Percentiles rank a stretch among this genome's conserved stretches.
Conservation (phyloP, 2,329 filamentous ascomycete species). For the Myotisia sp. region DNA sequence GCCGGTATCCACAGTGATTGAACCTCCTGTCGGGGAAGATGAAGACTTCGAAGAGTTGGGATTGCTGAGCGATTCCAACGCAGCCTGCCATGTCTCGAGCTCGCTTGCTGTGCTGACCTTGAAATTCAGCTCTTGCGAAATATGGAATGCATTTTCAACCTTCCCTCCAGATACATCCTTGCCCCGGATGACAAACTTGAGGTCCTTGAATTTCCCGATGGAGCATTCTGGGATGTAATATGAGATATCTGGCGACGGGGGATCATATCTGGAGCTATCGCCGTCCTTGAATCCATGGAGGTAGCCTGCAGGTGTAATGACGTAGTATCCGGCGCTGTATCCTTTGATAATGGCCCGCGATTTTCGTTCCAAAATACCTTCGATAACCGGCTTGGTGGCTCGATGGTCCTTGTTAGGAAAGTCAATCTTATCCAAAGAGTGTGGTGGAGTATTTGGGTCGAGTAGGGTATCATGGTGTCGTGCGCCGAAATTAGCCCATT, state of each 20-base stretch:
- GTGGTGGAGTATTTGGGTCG: slow-evolving; percentile 59
- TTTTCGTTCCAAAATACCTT: slow-evolving; percentile 81
- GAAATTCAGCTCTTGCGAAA: slow-evolving; percentile 68
- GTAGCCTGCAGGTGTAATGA: slow-evolving; percentile 74
- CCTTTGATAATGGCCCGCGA: slow-evolving; percentile 69
- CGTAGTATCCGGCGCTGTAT: slow-evolving; percentile 73
- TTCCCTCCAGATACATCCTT: slow-evolving; percentile 72
- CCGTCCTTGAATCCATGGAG: slow-evolving; percentile 94
- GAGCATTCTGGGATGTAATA: slow-evolving; percentile 85
- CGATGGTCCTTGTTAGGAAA: slow-evolving; percentile 84
- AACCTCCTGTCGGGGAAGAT: too few species aligned
- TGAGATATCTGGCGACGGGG: slow-evolving; percentile 59
- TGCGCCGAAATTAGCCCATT: slow-evolving; percentile 74
- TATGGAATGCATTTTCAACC: slow-evolving; percentile 65
- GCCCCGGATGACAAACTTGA: slow-evolving; percentile 89
- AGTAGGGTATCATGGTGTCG: slow-evolving; percentile 61
- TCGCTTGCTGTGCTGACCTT: slow-evolving; percentile 71
- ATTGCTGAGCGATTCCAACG: slow-evolving; percentile 7
- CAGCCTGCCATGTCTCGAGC: slow-evolving; percentile 57
- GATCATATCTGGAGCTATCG: slow-evolving; percentile 48
- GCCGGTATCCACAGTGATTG: too few species aligned
- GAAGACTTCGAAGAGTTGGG: background rate
- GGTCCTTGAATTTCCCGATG: slow-evolving; percentile 55
- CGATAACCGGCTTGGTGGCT: slow-evolving; percentile 67
- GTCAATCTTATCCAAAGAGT: slow-evolving; percentile 55